Evolutionary conservation across 768 basidiomycete genomes (phyloP).

Genomic region (Tulasnella calospora): DNA sequence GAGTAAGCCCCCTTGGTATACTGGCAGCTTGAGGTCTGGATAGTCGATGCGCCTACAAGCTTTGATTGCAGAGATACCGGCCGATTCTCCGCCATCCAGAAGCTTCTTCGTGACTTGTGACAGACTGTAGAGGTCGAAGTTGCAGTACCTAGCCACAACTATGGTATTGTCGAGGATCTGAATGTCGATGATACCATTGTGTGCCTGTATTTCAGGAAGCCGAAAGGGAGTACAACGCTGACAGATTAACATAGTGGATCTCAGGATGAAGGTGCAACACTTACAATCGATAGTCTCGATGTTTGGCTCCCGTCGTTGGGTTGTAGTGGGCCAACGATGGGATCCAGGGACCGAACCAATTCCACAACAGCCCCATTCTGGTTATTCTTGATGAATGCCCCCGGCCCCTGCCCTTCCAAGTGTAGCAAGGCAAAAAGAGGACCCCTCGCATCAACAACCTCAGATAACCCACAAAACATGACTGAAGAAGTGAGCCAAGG

Average conservation of each 20-base stretch:
- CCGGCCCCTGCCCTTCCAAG: too few species aligned
- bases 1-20: neutral
- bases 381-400: too few species aligned
- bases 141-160: neutral
- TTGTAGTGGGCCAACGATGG: neutral
- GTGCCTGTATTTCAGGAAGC: neutral
- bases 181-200: neutral
- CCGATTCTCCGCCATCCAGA: neutral
- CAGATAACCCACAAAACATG: too few species aligned
- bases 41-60: neutral
- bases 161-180: neutral
- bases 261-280: neutral
- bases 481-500: too few species aligned
- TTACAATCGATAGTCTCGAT: neutral
- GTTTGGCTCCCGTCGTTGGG: neutral
- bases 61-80: neutral
- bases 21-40: neutral
- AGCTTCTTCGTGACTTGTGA: neutral
- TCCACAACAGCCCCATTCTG: neutral
- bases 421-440: too few species aligned
- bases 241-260: neutral
- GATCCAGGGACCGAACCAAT: neutral
- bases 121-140: neutral
- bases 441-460: too few species aligned
- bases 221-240: neutral